Conservation (phyloP, 371 early-diverging fungal species). For the Apophysomyces ossiformis region DNA sequence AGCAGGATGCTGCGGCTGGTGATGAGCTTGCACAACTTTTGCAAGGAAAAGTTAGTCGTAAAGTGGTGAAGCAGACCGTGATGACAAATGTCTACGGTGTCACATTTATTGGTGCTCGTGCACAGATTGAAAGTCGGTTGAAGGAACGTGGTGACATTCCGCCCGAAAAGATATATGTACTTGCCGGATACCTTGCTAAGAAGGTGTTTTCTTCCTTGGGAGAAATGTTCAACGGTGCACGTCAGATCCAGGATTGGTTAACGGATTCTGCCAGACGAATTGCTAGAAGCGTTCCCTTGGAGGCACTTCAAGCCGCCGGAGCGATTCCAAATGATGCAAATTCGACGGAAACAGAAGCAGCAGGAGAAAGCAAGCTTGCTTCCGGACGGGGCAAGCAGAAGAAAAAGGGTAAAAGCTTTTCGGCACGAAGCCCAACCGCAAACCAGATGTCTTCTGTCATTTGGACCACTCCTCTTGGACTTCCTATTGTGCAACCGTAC, state of each 20-base stretch:
- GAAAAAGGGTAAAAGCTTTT: conserved; percentile 35
- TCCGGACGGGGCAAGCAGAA: conserved; percentile 5
- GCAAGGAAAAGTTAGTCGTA: conserved; percentile 80
- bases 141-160: conserved; percentile 71
- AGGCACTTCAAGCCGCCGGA: conserved; percentile 57
- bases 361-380: neutral
- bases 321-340: conserved; percentile 18
- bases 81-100: conserved; percentile 99
- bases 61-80: conserved; percentile 98
- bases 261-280: conserved; percentile 88
- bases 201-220: conserved; percentile 88
- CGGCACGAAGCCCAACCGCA: conserved; percentile 49
- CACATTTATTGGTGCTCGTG: conserved; percentile 92
- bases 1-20: conserved; percentile 66
- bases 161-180: conserved; percentile 50
- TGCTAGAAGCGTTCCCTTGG: conserved; percentile 77
- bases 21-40: conserved; percentile 62
- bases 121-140: conserved; percentile 87
- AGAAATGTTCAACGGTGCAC: conserved; percentile 90
- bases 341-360: neutral
- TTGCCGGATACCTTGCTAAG: conserved; percentile 78
- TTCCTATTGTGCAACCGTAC: conserved; percentile 97
- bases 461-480: conserved; percentile 96
- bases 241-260: conserved; percentile 93
- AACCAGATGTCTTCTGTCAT: conserved; percentile 87